Percentiles rank a stretch among this genome's conserved stretches.
Evolutionary conservation across 2,329 filamentous ascomycete species (phyloP).

Genomic region (Colletotrichum sp.): DNA sequence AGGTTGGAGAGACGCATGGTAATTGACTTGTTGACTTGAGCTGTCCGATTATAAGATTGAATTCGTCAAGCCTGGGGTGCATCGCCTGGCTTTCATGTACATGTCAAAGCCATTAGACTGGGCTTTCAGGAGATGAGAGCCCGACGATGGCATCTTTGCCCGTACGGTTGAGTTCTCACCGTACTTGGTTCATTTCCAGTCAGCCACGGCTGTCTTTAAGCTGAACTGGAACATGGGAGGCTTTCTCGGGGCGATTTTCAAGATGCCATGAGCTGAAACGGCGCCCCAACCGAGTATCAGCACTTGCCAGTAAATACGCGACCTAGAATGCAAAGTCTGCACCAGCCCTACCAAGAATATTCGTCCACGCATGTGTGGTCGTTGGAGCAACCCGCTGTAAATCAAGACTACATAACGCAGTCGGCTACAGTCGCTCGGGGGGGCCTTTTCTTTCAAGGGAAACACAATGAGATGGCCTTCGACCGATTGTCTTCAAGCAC

Average conservation of each 20-base stretch:
- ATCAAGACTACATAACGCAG: no score
- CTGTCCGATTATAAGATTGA: not conserved
- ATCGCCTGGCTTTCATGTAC: rapidly evolving
- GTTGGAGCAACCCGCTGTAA: rapidly evolving
- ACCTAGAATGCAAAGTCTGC: not conserved
- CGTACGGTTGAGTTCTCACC: not conserved
- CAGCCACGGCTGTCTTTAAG: rapidly evolving
- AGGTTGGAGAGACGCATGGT: not conserved
- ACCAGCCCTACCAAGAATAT: no score
- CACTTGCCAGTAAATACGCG: rapidly evolving
- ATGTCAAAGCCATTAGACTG: not conserved
- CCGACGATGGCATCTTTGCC: rapidly evolving
- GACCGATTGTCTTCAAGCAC: no score
- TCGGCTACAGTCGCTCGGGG: no score
- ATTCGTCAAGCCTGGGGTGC: not conserved
- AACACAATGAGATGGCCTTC: no score
- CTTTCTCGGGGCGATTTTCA: not conserved
- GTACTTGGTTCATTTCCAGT: not conserved
- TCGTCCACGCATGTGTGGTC: no score
- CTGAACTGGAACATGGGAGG: rapidly evolving
- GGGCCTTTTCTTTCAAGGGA: no score
- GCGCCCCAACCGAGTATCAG: not conserved
- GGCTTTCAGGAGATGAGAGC: rapidly evolving
- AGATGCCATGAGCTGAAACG: not conserved
- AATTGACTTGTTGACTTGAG: not conserved